Evolutionary conservation across 768 basidiomycete genomes (phyloP), one percentile per base, ranked within the genome.

Genomic region (Aureoboletus auriporus): DNA sequence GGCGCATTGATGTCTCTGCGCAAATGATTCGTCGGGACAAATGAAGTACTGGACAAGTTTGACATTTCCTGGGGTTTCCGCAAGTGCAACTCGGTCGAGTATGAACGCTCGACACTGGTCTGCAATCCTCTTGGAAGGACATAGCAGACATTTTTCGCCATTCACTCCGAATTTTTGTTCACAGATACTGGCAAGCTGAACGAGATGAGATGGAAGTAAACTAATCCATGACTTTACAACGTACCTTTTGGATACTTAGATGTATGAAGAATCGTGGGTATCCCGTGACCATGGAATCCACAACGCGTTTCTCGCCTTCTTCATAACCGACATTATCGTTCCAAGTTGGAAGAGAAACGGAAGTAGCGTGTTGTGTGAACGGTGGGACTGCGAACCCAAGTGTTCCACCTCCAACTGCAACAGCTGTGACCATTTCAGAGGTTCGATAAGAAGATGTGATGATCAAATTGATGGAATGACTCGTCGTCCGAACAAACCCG

Each of bases 251-350:
- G 36, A 96, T 92, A 53, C 77, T 85, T 27, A 81, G 69, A 65
- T 96, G 89, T 45, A 97, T 87, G 68, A 95, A 96, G 69, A 98
- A 98, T 44, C 95, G 73, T 0, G 95, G 95, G 62, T 98, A 99
- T 5, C 94, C 95, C 4, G 83, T 79, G 36, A 88, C 79, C 93
- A 95, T 91, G 6, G 69, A 72, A 48, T 87, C 78, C 1, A 88
- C 61, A 6, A 97, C 83, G 33, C 93, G 75, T 56, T 85, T 80
- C 8, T 88, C 84, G 14, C 91, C 91, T 58, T 92, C 86, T 67
- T 97, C 95, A 58, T 97, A 97, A 11, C 75, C 93, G 16, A 97
- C 81, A 58, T 86, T 90, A 66, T 97, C 94, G 29, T 72, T 71
- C 94, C 94, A 97, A 28, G 81, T 93, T 0, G 94, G 94, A 1